Evolutionary conservation across 257 asterid species (phyloP).

Genomic region (Buddleja alternifolia): DNA sequence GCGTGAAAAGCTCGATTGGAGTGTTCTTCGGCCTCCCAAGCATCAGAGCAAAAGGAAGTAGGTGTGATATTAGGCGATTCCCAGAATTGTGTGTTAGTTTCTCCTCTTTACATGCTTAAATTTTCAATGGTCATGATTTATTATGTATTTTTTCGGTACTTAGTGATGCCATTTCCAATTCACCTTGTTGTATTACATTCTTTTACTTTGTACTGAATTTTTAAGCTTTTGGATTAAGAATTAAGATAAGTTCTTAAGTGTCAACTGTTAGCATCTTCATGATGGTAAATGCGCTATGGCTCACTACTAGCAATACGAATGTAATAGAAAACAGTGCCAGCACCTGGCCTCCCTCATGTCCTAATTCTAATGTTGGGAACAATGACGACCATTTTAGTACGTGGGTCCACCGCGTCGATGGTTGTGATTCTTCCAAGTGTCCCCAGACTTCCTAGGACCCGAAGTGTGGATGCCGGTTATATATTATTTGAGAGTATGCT

Average conservation of each 20-base stretch:
- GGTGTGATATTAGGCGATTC: conserved; percentile 31
- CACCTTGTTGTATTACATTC: conserved; percentile 18
- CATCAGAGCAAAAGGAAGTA: conserved; percentile 50
- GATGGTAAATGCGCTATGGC: no score
- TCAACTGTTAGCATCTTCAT: neutral
- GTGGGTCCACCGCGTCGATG: no score
- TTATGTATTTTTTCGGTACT: conserved; percentile 14
- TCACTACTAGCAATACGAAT: no score
- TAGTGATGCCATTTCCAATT: conserved; percentile 16
- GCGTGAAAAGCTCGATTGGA: conserved; percentile 78
- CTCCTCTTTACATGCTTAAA: conserved; percentile 5
- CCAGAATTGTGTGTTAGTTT: conserved; percentile 1
- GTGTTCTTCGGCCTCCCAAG: conserved; percentile 80
- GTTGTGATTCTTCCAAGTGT: no score
- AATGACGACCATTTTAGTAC: no score
- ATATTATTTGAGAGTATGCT: no score
- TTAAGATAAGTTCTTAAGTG: conserved; percentile 5
- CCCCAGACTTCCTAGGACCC: no score
- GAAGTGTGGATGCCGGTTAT: no score
- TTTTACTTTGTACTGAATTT: conserved; percentile 25
- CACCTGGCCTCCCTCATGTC: no score
- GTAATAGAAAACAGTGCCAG: no score
- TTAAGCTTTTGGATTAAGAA: conserved; percentile 15
- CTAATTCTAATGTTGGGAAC: no score
- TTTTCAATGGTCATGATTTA: neutral